phyloP scores from a whole-genome alignment of 257 asterid genomes.

The Datura wrightii region DNA sequence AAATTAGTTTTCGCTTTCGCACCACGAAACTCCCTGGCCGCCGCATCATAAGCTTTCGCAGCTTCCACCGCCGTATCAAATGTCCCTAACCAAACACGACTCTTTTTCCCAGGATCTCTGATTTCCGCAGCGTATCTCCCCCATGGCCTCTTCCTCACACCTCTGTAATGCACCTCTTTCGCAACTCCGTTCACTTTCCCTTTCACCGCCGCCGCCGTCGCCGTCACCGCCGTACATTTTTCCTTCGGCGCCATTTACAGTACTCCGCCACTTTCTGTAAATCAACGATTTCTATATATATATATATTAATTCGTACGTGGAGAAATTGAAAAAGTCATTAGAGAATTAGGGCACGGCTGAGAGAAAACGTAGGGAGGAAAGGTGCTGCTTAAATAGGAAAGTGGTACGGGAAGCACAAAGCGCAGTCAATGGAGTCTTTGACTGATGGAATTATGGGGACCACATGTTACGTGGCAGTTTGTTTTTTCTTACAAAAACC shows the following conservation, averaged over 20 bases:
- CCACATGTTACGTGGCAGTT: background rate
- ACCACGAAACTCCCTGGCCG: conserved; percentile 33
- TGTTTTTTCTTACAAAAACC: background rate
- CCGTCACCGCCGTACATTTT: conserved; percentile 18
- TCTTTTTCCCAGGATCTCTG: conserved; percentile 31
- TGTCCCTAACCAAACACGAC: conserved; percentile 37
- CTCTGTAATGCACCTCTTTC: conserved; percentile 29
- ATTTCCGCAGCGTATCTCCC: conserved; percentile 36
- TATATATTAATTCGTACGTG: background rate
- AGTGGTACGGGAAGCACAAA: background rate
- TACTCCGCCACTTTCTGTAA: background rate
- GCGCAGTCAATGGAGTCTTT: background rate
- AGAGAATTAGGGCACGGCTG: conserved; percentile 30
- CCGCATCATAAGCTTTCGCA: conserved; percentile 32
- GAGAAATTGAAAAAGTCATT: background rate
- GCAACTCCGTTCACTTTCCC: background rate
- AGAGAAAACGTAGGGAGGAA: background rate
- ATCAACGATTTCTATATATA: background rate
- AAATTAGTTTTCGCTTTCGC: conserved; percentile 33
- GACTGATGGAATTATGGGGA: conserved; percentile 14
- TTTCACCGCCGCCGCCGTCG: background rate
- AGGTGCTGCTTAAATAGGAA: conserved; percentile 3
- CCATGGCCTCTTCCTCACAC: conserved; percentile 37
- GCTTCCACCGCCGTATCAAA: conserved; percentile 34
- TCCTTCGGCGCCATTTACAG: conserved; percentile 15